Percentiles rank a stretch among this genome's conserved stretches.
Evolutionary conservation across 768 basidiomycete genomes (phyloP).

Genomic region (Panaeolus cyanescens): DNA sequence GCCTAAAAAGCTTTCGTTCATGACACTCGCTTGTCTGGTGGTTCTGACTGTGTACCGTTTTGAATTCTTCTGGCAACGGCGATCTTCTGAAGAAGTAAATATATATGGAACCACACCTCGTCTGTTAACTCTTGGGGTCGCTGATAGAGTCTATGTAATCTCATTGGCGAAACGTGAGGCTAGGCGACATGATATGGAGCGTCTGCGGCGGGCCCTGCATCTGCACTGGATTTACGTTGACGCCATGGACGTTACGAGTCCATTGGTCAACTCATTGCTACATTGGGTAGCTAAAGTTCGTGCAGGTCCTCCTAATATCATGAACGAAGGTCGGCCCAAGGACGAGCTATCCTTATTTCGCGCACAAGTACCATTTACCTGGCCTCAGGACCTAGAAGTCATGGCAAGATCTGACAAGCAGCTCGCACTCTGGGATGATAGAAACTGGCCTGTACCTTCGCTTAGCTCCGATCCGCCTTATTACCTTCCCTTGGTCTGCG

Average conservation of each 20-base stretch:
- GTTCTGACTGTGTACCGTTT: background rate
- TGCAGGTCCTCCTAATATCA: slow-evolving; percentile 9
- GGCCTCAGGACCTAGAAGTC: background rate
- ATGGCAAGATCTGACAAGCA: background rate
- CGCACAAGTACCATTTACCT: background rate
- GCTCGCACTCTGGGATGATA: background rate
- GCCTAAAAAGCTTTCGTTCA: background rate
- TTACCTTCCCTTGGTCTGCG: slow-evolving; percentile 39
- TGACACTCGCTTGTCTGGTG: background rate
- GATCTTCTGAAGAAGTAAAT: background rate
- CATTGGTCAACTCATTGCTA: slow-evolving; percentile 41
- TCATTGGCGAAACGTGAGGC: slow-evolving; percentile 60
- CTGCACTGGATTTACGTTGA: slow-evolving; percentile 57
- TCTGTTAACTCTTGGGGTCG: slow-evolving; percentile 30
- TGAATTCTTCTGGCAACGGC: background rate
- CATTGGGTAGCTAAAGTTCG: slow-evolving; percentile 42
- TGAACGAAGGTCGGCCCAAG: background rate
- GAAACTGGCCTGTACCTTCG: slow-evolving; percentile 8
- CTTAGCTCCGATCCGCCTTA: slow-evolving; percentile 25
- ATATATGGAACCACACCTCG: background rate
- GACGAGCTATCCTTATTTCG: background rate
- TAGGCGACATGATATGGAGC: slow-evolving; percentile 60
- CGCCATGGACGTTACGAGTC: slow-evolving; percentile 43
- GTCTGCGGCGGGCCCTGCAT: slow-evolving; percentile 43
- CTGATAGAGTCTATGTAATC: slow-evolving; percentile 53